These are phyloP conservation scores for Clarireedia sp. DNA, from an alignment of 2,329 filamentous ascomycete species.

Conservation along the genomic window DNA sequence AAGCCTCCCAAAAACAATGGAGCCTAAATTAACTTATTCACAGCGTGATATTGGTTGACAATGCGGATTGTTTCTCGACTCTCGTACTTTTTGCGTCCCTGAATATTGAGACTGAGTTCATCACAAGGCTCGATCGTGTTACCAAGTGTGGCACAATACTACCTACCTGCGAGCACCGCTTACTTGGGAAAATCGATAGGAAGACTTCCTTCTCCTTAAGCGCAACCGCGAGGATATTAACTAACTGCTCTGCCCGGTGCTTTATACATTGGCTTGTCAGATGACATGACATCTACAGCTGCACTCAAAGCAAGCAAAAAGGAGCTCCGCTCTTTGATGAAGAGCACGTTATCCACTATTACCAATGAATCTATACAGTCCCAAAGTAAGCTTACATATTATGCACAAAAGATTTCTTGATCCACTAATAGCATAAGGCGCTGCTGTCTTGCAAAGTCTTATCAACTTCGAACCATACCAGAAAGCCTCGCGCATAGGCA, in stretches of 20 bases:
- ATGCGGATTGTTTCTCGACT: no score
- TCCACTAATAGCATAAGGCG: slow-evolving; percentile 40
- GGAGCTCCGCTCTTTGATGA: slow-evolving; percentile 65
- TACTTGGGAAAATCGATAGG: not conserved
- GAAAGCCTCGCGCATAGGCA: slow-evolving; percentile 65
- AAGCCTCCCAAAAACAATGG: no score
- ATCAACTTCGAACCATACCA: slow-evolving; percentile 65
- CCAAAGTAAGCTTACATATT: slow-evolving; percentile 56
- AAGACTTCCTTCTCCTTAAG: no score
- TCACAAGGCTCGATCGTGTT: no score
- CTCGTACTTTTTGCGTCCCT: no score
- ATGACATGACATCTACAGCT: slow-evolving; percentile 17
- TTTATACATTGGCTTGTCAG: not conserved
- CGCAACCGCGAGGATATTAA: no score
- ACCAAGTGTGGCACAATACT: no score
- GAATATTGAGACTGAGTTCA: no score
- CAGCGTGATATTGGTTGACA: no score
- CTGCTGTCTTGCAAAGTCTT: slow-evolving; percentile 55
- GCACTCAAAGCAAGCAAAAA: slow-evolving; percentile 63
- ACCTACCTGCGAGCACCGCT: no score
- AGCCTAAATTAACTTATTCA: no score
- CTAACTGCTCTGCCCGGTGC: not conserved
- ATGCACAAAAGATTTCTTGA: slow-evolving; percentile 11
- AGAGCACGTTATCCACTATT: slow-evolving; percentile 53
- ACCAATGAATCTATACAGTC: slow-evolving; percentile 50